Evolutionary conservation across 2,329 filamentous ascomycete genomes (phyloP), one percentile per base, ranked within the genome.

Genomic region (Neoascochyta sp.): DNA sequence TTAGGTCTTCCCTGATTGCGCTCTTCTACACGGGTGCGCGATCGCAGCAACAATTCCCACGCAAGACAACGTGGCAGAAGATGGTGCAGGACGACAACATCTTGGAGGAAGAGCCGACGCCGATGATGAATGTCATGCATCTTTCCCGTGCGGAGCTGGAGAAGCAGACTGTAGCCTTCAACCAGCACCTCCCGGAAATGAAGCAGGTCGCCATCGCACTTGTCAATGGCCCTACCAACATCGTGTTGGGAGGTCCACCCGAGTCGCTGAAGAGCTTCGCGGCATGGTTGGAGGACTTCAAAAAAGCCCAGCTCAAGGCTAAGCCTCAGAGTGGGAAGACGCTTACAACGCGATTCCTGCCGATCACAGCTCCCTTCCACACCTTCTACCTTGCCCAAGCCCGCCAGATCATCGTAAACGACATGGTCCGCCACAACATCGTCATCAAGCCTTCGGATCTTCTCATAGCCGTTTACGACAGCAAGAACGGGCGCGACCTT

Each of bases 291-390:
- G 50, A 54, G 18, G 42, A 43, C 11, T 24, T 56, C 9, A 54
- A 52, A 28, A 37, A 40, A 16, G 13, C 18, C 10, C 24, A 31
- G 32, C 21, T 24, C 11, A 38, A 40, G 13, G 27, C 24, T 16
- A 34, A 29, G 19, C 34, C 38, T 22, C 26, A 32, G 22, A 44
- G 26, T 22, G 28, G 26, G 12, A 44, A 31, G 28, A 28, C 36
- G 1, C 62, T 57, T 29, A 52, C 45, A 11, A 46, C 52, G 14
- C 50, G 64, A 22, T 69, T 67, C 24, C 43, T 70, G 3, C 65
- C 65, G 1, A 64, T 69, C 25, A 62, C 54, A 15, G 56, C 60
- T 2, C 62, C 67, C 0, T 69, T 67, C 24, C 66, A 70, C 36
- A 64, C 55, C 10, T 36, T 41, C 4, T 57, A 65, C 25, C 52